A percentile compares a stretch with the other conserved stretches of the same genome.
These are phyloP conservation scores for Blastosporella zonata DNA, from an alignment of 1,284 basidiomycete genomes.

Conservation along the genomic window DNA sequence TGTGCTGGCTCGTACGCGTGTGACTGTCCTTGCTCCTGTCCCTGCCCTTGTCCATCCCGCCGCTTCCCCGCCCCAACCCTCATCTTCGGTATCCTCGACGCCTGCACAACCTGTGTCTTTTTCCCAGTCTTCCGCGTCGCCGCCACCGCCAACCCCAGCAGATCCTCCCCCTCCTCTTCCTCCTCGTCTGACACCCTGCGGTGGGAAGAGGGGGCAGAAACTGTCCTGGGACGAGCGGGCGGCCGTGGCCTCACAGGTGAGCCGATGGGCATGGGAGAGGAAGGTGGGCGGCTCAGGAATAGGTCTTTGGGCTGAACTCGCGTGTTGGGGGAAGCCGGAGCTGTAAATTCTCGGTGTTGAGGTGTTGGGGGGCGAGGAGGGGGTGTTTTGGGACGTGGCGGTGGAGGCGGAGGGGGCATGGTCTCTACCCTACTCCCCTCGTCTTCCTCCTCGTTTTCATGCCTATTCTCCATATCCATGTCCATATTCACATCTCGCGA, in stretches of 20 bases:
- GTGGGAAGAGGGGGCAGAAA: too few species aligned
- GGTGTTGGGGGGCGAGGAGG: background rate
- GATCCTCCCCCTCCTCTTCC: conserved; percentile 27
- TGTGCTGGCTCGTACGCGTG: background rate
- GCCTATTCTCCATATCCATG: conserved; percentile 32
- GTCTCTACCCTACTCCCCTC: background rate
- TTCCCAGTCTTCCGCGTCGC: background rate
- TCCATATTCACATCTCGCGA: conserved; percentile 27
- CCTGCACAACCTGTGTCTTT: background rate
- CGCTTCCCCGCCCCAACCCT: background rate
- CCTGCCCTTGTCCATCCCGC: too few species aligned
- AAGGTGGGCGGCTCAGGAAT: conserved; percentile 57
- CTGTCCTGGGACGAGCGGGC: conserved; percentile 41
- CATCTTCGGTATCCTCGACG: conserved; percentile 11
- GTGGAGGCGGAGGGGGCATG: conserved; percentile 20
- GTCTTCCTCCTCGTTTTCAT: conserved; percentile 3
- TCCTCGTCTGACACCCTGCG: conserved; percentile 28
- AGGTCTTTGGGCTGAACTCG: conserved; percentile 26
- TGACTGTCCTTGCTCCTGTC: background rate
- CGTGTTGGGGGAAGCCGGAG: background rate
- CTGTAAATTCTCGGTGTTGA: background rate
- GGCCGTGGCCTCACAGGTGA: conserved; percentile 56
- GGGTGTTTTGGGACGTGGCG: background rate
- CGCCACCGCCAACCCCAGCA: conserved; percentile 13
- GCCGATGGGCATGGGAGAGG: conserved; percentile 55